Evolutionary conservation across 2,329 filamentous ascomycete genomes (phyloP).

Genomic region (Exophiala spinifera): DNA sequence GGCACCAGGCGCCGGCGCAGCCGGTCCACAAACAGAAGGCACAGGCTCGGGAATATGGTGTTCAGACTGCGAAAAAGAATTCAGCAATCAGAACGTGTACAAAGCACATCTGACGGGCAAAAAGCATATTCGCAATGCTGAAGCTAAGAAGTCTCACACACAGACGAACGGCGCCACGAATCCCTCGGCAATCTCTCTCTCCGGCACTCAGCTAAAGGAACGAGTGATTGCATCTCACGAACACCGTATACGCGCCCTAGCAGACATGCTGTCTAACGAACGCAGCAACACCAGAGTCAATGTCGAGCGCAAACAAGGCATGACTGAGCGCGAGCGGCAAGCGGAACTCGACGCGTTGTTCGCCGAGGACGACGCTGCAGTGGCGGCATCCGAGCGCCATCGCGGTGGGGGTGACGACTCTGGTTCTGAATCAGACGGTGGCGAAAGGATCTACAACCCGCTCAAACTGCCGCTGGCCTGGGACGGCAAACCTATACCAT

Average conservation of each 20-base stretch:
- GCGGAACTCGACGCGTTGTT: slow-evolving; percentile 89
- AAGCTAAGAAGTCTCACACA: slow-evolving; percentile 52
- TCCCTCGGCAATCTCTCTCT: slow-evolving; percentile 10
- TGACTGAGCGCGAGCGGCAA: slow-evolving; percentile 94
- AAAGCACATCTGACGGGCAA: slow-evolving; percentile 83
- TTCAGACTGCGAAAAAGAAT: slow-evolving; percentile 86
- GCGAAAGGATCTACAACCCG: slow-evolving; percentile 93
- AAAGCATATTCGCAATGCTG: slow-evolving; percentile 84
- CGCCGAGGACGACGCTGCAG: slow-evolving; percentile 53
- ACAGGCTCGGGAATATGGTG: slow-evolving; percentile 77
- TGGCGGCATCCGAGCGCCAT: slow-evolving; percentile 23
- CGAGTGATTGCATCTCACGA: slow-evolving; percentile 87
- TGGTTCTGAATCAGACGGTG: slow-evolving; percentile 70
- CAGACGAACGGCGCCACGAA: slow-evolving; percentile 26
- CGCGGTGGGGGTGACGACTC: slow-evolving; percentile 49
- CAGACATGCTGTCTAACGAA: slow-evolving; percentile 79
- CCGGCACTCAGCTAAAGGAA: slow-evolving; percentile 66
- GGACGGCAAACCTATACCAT: slow-evolving; percentile 98
- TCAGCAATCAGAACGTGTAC: slow-evolving; percentile 93
- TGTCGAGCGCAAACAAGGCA: slow-evolving; percentile 91
- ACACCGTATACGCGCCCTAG: slow-evolving; percentile 74
- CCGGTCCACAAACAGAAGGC: slow-evolving; percentile 51
- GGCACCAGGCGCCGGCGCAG: slow-evolving; percentile 35
- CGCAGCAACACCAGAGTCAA: slow-evolving; percentile 88
- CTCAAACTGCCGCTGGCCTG: slow-evolving; percentile 92